These are phyloP conservation scores for Clavispora carvajalis DNA, from an alignment of 805 yeast genomes.

Conservation along the genomic window DNA sequence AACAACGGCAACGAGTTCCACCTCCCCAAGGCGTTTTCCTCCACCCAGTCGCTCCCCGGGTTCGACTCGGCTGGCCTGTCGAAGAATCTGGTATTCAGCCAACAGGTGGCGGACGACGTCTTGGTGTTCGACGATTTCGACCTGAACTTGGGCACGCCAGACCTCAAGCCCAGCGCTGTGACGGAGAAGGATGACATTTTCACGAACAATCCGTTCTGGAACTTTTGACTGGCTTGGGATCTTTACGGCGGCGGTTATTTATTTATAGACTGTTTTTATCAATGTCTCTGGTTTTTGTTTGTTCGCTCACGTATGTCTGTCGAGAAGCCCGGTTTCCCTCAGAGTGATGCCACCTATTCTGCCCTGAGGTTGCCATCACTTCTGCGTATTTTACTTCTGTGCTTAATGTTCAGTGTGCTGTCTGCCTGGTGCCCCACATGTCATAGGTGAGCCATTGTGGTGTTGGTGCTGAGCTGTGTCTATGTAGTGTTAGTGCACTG, in stretches of 20 bases:
- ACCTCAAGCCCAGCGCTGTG: background rate
- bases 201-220: constrained; percentile 5
- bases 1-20: constrained; percentile 6
- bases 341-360: no score
- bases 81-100: background rate
- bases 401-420: no score
- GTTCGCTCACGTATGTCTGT: background rate
- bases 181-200: background rate
- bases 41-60: constrained; percentile 1
- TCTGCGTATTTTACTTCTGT: no score
- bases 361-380: no score
- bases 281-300: background rate
- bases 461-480: no score
- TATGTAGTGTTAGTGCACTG: no score
- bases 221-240: background rate
- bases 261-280: background rate
- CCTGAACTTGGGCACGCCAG: background rate
- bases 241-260: background rate
- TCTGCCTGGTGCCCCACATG: no score
- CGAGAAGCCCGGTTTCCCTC: no score
- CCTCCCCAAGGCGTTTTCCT: background rate
- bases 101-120: constrained; percentile 1
- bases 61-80: constrained; percentile 1
- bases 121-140: background rate
- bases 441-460: no score